Conservation (phyloP, 148 eudicot genomes). For the Vaccinium corymbosum region DNA sequence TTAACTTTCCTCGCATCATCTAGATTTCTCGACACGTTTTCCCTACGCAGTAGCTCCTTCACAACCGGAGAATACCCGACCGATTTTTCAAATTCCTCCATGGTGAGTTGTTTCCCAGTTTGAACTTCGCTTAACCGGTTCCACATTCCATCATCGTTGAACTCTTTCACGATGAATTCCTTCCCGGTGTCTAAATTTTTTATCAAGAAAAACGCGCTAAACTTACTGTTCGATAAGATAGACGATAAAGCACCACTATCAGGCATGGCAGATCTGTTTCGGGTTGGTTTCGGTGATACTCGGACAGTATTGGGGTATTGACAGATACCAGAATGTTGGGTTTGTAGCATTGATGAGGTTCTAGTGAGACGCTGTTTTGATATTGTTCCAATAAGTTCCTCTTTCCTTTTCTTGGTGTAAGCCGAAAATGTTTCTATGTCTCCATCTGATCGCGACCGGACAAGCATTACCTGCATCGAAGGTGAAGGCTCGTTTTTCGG, state of each 20-base stretch:
- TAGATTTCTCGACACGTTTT: slow-evolving; percentile 25
- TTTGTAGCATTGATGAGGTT: slow-evolving; percentile 47
- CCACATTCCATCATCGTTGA: slow-evolving; percentile 84
- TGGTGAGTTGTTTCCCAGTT: slow-evolving; percentile 78
- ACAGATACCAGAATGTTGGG: slow-evolving; percentile 29
- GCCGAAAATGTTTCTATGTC: slow-evolving; percentile 53
- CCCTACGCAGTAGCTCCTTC: slow-evolving; percentile 78
- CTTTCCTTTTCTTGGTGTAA: slow-evolving; percentile 53
- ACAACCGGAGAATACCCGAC: slow-evolving; percentile 90
- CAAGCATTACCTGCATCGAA: slow-evolving; percentile 28
- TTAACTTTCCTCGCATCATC: slow-evolving; percentile 35
- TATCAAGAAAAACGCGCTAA: slow-evolving; percentile 68
- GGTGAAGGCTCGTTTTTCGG: slow-evolving; percentile 15
- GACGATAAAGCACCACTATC: slow-evolving; percentile 8
- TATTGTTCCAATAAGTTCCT: slow-evolving; percentile 55
- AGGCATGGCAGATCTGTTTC: slow-evolving; percentile 8
- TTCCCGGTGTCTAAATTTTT: slow-evolving; percentile 91
- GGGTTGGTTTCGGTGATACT: slow-evolving; percentile 7
- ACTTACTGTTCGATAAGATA: slow-evolving; percentile 20
- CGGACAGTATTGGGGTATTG: slow-evolving; percentile 23
- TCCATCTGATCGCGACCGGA: slow-evolving; percentile 80
- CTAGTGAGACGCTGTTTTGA: slow-evolving; percentile 79
- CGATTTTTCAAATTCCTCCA: slow-evolving; percentile 91
- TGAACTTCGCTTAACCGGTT: slow-evolving; percentile 75
- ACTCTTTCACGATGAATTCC: slow-evolving; percentile 87